A percentile compares a stretch with the other conserved stretches of the same genome.
These are phyloP conservation scores for Nemophila menziesii DNA, from an alignment of 257 asterid species.

Conservation along the genomic window DNA sequence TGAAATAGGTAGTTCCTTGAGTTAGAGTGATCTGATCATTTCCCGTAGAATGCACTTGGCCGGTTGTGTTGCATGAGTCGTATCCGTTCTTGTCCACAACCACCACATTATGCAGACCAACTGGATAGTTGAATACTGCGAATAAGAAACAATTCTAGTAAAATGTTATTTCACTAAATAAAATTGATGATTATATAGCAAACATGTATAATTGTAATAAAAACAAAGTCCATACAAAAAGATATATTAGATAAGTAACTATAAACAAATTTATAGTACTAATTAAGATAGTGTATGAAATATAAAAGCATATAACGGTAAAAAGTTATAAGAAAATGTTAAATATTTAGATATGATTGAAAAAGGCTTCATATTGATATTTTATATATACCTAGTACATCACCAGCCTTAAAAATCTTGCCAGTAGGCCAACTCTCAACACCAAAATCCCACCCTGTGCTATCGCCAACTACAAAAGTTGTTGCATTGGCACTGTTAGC, in stretches of 20 bases:
- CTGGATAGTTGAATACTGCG: conserved; percentile 23
- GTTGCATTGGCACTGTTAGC: conserved; percentile 6
- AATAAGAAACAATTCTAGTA: too few species aligned
- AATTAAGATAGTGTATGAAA: too few species aligned
- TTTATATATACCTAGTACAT: conserved; percentile 4
- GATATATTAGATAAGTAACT: too few species aligned
- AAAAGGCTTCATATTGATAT: not conserved
- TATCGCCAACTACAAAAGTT: conserved; percentile 22
- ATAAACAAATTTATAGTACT: too few species aligned
- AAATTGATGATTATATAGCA: too few species aligned
- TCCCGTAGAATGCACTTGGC: conserved; percentile 24
- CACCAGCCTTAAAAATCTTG: conserved; percentile 9
- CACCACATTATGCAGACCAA: conserved; percentile 22
- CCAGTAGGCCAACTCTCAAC: conserved; percentile 28
- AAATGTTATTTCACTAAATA: too few species aligned
- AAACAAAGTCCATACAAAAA: too few species aligned
- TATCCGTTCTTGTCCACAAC: conserved; percentile 15
- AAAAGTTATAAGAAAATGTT: too few species aligned
- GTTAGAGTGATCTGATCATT: conserved; percentile 33
- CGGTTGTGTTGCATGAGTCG: conserved; percentile 9
- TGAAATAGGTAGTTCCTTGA: conserved; percentile 47
- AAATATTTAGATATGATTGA: conserved; percentile 9
- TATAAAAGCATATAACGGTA: too few species aligned
- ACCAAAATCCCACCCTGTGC: conserved; percentile 21
- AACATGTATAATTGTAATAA: too few species aligned